Evolutionary conservation across 2,329 filamentous ascomycete genomes (phyloP), one percentile per base, ranked within the genome.

Genomic region (Diplodia sapinea): DNA sequence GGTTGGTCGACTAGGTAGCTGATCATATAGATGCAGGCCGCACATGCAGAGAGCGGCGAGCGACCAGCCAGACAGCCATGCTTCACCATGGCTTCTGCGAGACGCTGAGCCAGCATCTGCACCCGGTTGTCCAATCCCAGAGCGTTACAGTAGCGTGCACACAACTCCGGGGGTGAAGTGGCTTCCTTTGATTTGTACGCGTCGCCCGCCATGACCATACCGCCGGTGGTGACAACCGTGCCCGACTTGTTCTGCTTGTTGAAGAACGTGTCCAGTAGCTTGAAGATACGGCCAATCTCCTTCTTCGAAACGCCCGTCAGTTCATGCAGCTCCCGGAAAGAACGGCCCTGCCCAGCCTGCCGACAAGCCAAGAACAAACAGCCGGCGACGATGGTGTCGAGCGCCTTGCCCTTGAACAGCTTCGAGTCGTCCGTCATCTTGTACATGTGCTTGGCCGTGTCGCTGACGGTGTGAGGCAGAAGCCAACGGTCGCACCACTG

Each of bases 331-430:
- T 99, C 96, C 59, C 91, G 89, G 82, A 99, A 99, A 3, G 93
- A 96, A 71, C 95, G 91, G 4, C 92, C 90, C 36, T 94, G 90
- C 70, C 89, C 88, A 76, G 92, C 91, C 79, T 97, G 93, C 54
- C 95, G 93, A 78, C 94, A 98, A 50, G 95, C 93, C 74, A 99
- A 94, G 83, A 99, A 98, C 79, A 99, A 95, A 81, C 94, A 97
- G 7, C 94, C 93, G 5, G 95, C 95, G 72, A 98, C 94, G 72
- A 99, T 91, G 67, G 92, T 92, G 73, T 98, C 94, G 76, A 94
- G 91, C 0, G 92, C 91, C 81, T 99, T 99, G 77, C 94, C 94
- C 82, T 97, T 97, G 86, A 98, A 93, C 67, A 93, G 86, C 78
- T 94, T 94, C 76, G 90, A 90, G 80, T 99, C 95, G 73, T 97